These are phyloP conservation scores for Oehlia diaphana DNA, from an alignment of 192 early-diverging fungal genomes.

Conservation along the genomic window DNA sequence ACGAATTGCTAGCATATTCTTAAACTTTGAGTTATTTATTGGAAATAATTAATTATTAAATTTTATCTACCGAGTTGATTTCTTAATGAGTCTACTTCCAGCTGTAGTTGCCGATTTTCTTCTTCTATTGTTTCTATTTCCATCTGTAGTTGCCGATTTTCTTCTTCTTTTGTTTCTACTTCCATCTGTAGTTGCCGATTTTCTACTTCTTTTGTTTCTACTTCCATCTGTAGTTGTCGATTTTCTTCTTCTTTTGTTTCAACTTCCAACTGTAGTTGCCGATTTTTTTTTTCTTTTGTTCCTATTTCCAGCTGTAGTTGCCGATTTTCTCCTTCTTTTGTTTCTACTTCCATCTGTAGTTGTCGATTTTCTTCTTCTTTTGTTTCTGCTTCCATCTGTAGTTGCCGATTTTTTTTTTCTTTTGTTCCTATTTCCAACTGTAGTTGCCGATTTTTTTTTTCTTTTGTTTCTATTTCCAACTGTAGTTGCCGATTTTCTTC, in stretches of 20 bases:
- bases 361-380: constrained; percentile 3
- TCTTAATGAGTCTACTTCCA: constrained; percentile 11
- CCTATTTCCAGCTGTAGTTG: constrained; percentile 2
- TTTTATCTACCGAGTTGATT: constrained; percentile 10
- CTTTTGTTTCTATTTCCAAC: constrained; percentile 1
- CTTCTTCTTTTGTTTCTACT: constrained; percentile 5
- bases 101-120: not conserved
- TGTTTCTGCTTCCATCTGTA: not conserved
- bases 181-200: not conserved
- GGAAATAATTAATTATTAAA: not conserved
- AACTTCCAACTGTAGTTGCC: not conserved
- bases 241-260: constrained; percentile 5
- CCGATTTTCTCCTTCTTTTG: not conserved
- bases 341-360: constrained; percentile 3
- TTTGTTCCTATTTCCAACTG: not conserved
- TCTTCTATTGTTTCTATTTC: constrained; percentile 15
- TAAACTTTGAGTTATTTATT: not conserved
- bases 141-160: not conserved
- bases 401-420: constrained; percentile 1
- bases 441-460: constrained; percentile 2
- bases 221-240: not conserved
- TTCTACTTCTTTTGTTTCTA: constrained; percentile 7
- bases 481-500: constrained; percentile 1
- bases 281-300: not conserved
- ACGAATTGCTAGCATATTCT: not conserved